These are phyloP conservation scores for Malus hybrid DNA, from an alignment of 331 rosid species.

Conservation along the genomic window DNA sequence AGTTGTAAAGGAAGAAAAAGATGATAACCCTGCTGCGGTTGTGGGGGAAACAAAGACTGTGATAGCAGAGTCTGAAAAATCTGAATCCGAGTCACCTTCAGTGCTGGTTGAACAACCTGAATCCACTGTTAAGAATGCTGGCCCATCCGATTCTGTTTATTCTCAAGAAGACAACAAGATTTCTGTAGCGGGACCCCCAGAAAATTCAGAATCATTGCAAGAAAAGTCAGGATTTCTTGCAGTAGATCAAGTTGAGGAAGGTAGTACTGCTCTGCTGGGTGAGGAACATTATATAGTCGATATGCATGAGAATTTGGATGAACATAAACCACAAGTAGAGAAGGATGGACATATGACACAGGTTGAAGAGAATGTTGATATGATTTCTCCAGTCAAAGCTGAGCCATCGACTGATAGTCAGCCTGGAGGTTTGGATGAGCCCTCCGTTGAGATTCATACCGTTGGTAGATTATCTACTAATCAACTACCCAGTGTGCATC, in stretches of 20 bases:
- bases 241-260: constrained; percentile 42
- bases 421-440: constrained; percentile 28
- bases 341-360: constrained; percentile 33
- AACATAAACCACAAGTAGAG: constrained; percentile 33
- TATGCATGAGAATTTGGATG: constrained; percentile 32
- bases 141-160: constrained; percentile 33
- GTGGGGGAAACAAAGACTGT: constrained; percentile 28
- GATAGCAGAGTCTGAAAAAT: constrained; percentile 31
- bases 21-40: constrained; percentile 24
- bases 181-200: constrained; percentile 31
- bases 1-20: constrained; percentile 27
- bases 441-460: constrained; percentile 32
- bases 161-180: constrained; percentile 32
- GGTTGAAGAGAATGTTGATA: constrained; percentile 38
- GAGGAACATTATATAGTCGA: constrained; percentile 27
- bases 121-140: constrained; percentile 29
- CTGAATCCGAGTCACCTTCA: constrained; percentile 29
- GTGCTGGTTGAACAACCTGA: constrained; percentile 38
- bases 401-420: constrained; percentile 26
- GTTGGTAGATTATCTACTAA: constrained; percentile 24
- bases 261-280: constrained; percentile 17
- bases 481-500: constrained; percentile 24
- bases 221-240: constrained; percentile 24
- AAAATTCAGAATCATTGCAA: constrained; percentile 25
- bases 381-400: constrained; percentile 28